Conservation (phyloP, 129 eudicot genomes). For the Lactuca sativa region DNA sequence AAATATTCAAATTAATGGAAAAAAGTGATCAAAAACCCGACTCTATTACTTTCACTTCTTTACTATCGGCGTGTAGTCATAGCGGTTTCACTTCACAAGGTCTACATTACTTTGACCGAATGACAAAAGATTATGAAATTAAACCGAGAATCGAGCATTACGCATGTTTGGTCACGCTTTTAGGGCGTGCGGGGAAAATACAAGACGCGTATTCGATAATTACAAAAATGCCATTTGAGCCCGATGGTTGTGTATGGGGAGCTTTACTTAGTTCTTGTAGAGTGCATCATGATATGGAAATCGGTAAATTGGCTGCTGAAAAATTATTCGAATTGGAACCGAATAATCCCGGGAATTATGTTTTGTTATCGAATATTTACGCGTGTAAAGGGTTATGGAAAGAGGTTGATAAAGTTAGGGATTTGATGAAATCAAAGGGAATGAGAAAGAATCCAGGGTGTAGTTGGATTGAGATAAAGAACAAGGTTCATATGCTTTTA, state of each 20-base stretch:
- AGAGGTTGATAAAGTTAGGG: constrained; percentile 68
- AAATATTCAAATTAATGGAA: constrained; percentile 54
- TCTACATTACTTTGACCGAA: constrained; percentile 48
- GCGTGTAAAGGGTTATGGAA: constrained; percentile 77
- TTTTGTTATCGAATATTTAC: constrained; percentile 78
- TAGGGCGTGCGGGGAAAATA: constrained; percentile 85
- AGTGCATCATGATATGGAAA: constrained; percentile 48
- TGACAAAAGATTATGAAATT: constrained; percentile 57
- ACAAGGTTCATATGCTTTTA: constrained; percentile 80
- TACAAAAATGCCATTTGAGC: constrained; percentile 68
- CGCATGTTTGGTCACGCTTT: constrained; percentile 82
- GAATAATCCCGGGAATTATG: constrained; percentile 74
- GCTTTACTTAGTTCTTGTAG: constrained; percentile 90
- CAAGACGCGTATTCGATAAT: constrained; percentile 73
- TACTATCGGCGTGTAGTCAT: constrained; percentile 90
- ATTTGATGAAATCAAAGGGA: constrained; percentile 71
- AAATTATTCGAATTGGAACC: constrained; percentile 80
- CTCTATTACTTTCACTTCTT: constrained; percentile 62
- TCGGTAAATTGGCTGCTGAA: constrained; percentile 75
- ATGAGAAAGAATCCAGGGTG: constrained; percentile 93
- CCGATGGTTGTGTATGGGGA: constrained; percentile 97
- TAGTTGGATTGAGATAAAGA: constrained; percentile 93
- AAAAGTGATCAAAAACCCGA: constrained; percentile 63
- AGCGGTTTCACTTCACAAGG: constrained; percentile 83
- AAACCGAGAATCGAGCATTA: constrained; percentile 78